A percentile compares a stretch with the other conserved stretches of the same genome.
Conservation (phyloP, 116 monocot genomes). For the Cymodocea nodosa region DNA sequence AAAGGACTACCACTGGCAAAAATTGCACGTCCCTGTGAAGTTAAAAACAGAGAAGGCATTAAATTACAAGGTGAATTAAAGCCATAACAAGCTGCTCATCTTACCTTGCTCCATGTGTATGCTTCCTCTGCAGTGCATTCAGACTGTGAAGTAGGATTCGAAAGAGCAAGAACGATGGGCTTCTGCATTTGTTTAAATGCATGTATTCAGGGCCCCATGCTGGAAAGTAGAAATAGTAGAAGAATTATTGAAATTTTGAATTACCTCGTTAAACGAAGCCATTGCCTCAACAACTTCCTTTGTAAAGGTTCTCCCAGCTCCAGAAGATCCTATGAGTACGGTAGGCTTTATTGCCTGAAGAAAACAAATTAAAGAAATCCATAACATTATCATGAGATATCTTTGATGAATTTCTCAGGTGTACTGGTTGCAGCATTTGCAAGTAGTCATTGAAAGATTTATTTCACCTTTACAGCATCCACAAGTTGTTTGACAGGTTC, state of each 20-base stretch:
- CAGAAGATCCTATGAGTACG: conserved; percentile 74
- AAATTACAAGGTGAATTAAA: neutral
- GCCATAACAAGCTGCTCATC: neutral
- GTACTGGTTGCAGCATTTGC: neutral
- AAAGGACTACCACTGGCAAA: conserved; percentile 99
- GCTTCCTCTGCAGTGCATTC: conserved; percentile 96
- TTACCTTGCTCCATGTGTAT: conserved; percentile 76
- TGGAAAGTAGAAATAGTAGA: neutral
- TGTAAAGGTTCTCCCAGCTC: conserved; percentile 77
- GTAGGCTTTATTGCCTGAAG: conserved; percentile 77
- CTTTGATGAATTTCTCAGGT: neutral
- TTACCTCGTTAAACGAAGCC: conserved; percentile 81
- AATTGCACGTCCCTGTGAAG: conserved; percentile 66
- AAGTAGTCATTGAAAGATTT: neutral
- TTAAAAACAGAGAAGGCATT: neutral
- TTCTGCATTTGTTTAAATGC: conserved; percentile 35
- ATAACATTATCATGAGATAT: neutral
- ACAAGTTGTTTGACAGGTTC: conserved; percentile 59
- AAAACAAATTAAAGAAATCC: neutral
- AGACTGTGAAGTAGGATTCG: conserved; percentile 81
- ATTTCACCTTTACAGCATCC: conserved; percentile 73
- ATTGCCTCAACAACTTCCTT: conserved; percentile 76
- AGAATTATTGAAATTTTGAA: neutral
- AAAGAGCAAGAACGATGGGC: conserved; percentile 75
- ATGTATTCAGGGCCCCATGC: neutral